These are phyloP conservation scores for Penicillium digitatum DNA, from an alignment of 2,329 filamentous ascomycete species.

Conservation along the genomic window DNA sequence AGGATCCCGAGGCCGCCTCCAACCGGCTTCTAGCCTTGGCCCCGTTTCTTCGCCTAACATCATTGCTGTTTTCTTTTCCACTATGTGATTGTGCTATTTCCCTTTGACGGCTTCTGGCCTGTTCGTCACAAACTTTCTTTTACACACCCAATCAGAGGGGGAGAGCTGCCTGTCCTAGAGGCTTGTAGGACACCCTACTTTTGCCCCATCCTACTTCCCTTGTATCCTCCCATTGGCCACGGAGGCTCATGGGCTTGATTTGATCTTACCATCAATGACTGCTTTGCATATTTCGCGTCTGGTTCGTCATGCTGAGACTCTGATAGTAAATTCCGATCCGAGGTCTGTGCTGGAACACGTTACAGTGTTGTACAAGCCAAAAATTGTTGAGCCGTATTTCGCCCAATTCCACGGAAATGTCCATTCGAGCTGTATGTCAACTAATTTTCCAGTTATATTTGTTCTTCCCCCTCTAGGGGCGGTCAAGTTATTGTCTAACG, in stretches of 20 bases:
- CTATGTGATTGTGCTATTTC: constrained; percentile 1
- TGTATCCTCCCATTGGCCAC: not conserved
- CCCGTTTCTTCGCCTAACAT: not conserved
- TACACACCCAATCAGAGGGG: not conserved
- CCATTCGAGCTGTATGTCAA: constrained; percentile 2
- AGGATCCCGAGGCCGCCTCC: not conserved
- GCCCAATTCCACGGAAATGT: constrained; percentile 8
- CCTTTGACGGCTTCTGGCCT: not conserved
- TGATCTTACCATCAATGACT: not conserved
- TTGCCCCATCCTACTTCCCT: not conserved
- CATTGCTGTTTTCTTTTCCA: not conserved
- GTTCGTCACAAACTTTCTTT: not conserved
- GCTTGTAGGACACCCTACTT: not conserved
- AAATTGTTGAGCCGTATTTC: not conserved
- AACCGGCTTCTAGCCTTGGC: not conserved
- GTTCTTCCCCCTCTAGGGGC: not conserved
- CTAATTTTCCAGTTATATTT: not conserved
- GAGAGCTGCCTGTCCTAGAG: not conserved
- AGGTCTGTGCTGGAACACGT: constrained; percentile 9
- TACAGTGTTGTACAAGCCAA: constrained; percentile 8
- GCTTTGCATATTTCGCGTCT: constrained; percentile 5
- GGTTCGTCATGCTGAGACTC: constrained; percentile 10
- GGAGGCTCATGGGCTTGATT: not conserved
- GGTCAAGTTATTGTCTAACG: not conserved
- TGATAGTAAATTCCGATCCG: constrained; percentile 13